Evolutionary conservation across 2,329 filamentous ascomycete species (phyloP), one percentile per base, ranked within the genome.

Genomic region (Botrytis byssoidea): DNA sequence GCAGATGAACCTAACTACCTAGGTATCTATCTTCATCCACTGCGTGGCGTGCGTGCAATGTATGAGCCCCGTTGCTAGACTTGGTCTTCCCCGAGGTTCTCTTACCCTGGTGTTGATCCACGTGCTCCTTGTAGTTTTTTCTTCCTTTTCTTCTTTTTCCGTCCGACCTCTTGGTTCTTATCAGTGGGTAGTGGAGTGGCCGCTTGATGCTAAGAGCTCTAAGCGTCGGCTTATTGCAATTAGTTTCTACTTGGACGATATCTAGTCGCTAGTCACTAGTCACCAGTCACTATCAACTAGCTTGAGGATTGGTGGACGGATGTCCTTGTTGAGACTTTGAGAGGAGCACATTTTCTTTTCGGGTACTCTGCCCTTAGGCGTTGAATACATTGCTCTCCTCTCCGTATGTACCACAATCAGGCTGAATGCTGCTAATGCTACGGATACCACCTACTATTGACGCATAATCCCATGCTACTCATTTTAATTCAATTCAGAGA

Each of bases 1-100:
- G 40, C 40, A 44, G 40, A 65, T 65, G 18, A 18, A 22, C 44
- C 44, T 10, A 22, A 20, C 44, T 10, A 18, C 9, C 44, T 22
- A 22, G 7, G 20, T 10, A 44, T 32, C 44, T 37, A 40, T 63
- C 60, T 42, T 42, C 25, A 20, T 9, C 37, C 20, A 42, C 14
- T 29, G 42, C 14, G 16, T 42, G 60, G 37, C 37, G 37, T 42
- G 60, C 25, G 37, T 29, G 60, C 12, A n/a, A 20, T 29, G 61
- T 64, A 55, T 18, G 42, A 42, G 60, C 35, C 37, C 37, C 35
- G 37, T 63, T 40, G 37, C 60, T 20, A 44, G 25, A 44, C 32
- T 48, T 66, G 63, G 63, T 66, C 63, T 66, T 48, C 63, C 63
- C 63, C 42, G 29, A 66, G 42, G 63, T 22, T 57, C 40, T 64